Evolutionary conservation across 1,284 basidiomycete genomes (phyloP), one percentile per base, ranked within the genome.

Genomic region (Ceratobasidium sp.): DNA sequence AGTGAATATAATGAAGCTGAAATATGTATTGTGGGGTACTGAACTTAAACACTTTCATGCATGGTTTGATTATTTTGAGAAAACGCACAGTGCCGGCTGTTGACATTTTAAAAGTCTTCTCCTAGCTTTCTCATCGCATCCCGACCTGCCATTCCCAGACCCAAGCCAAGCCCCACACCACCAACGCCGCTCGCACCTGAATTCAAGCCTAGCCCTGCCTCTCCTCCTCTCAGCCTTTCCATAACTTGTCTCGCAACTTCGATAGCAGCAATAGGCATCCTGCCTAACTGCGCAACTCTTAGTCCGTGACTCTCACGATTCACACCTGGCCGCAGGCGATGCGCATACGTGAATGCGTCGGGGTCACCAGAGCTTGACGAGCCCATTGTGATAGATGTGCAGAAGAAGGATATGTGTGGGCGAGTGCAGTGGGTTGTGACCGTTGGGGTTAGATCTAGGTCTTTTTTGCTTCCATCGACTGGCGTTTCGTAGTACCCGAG

Each of bases 291-390:
- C 5, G 96, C 96, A 18, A 98, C 94, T 80, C 95, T 94, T 47
- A 99, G 83, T 0, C 96, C 97, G 78, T 98, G 96, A 71, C 96
- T 98, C 77, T 97, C 87, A 63, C 91, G 86, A 80, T 98, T 98
- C 67, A 98, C 88, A 0, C 97, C 97, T 2, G 90, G 88, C 59
- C 85, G 85, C 52, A 98, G 81, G 26, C 86, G 86, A 79, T 98
- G 96, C 2, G 92, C 91, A 79, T 97, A 99, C 0, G 91, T 83
- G 78, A 97, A 94, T 70, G 86, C 87, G 11, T 85, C 87, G 76
- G 63, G 35, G 46, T 52, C 47, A 28, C 23, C 13, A 7, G 46
- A 50, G 16, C 18, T n/a, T n/a, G n/a, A n/a, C n/a, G n/a, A n/a
- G n/a, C n/a, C n/a, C n/a, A n/a, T 52, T 11, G 49, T 26, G 32